phyloP scores from a whole-genome alignment of 495 filamentous ascomycete genomes.

The Coniosporium apollinis region DNA sequence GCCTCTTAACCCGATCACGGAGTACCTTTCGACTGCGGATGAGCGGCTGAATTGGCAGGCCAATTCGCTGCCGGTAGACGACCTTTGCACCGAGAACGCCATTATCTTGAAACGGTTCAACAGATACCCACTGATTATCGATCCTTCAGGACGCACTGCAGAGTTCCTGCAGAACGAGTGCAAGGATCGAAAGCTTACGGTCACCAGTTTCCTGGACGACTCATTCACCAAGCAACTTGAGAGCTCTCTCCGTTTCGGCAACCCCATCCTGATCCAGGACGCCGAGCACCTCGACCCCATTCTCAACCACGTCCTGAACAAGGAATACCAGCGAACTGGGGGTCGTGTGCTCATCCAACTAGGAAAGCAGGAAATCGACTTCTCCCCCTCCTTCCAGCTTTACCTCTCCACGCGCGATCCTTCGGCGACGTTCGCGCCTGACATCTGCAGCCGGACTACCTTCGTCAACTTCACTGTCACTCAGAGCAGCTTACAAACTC shows the following conservation, averaged over 20 bases:
- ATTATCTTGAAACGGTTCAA: conserved; percentile 96
- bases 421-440: conserved; percentile 89
- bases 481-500: conserved; percentile 94
- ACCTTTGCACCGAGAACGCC: conserved; percentile 96
- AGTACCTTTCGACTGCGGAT: conserved; percentile 93
- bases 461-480: conserved; percentile 99
- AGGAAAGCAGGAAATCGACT: conserved; percentile 97
- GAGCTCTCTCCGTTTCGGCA: conserved; percentile 90
- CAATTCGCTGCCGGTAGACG: conserved; percentile 91
- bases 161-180: conserved; percentile 91
- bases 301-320: conserved; percentile 97
- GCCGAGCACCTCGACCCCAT: conserved; percentile 94
- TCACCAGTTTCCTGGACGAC: conserved; percentile 95
- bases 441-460: conserved; percentile 94
- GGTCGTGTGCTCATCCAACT: conserved; percentile 96
- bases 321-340: conserved; percentile 98
- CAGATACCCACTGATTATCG: conserved; percentile 93
- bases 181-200: conserved; percentile 82
- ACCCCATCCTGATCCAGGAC: conserved; percentile 96
- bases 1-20: conserved; percentile 80
- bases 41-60: conserved; percentile 89
- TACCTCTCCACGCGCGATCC: conserved; percentile 93
- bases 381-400: conserved; percentile 90
- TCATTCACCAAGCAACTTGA: conserved; percentile 97
- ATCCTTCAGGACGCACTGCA: conserved; percentile 82